A percentile compares a stretch with the other conserved stretches of the same genome.
Evolutionary conservation across 2,329 filamentous ascomycete genomes (phyloP).

Genomic region (Amauroascus niger): DNA sequence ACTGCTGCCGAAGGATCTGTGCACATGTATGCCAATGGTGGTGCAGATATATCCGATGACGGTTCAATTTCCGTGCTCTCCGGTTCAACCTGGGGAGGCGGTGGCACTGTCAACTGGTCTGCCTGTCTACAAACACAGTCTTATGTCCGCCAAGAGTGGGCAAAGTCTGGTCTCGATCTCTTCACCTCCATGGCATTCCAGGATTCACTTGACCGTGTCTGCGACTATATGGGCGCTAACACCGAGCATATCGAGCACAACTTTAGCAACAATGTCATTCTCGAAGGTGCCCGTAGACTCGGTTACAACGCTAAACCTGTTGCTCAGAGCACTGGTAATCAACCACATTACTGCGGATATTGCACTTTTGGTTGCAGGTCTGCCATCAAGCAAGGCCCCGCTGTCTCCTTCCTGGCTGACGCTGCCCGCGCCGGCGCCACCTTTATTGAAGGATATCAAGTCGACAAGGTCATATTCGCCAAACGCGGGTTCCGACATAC

Average conservation of each 20-base stretch:
- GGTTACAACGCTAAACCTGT: slow-evolving; percentile 61
- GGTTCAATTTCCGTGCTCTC: slow-evolving; percentile 52
- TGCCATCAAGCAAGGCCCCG: slow-evolving; percentile 68
- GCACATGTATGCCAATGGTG: slow-evolving; percentile 62
- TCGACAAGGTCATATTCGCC: slow-evolving; percentile 59
- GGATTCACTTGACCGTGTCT: slow-evolving; percentile 68
- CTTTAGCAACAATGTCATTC: slow-evolving; percentile 57
- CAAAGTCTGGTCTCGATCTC: slow-evolving; percentile 56
- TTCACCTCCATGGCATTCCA: slow-evolving; percentile 68
- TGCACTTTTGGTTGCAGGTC: slow-evolving; percentile 52
- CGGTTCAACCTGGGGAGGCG: slow-evolving; percentile 71
- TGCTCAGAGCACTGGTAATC: slow-evolving; percentile 68
- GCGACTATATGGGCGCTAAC: slow-evolving; percentile 65
- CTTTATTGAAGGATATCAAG: slow-evolving; percentile 76
- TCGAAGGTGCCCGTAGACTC: slow-evolving; percentile 64
- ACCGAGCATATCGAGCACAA: slow-evolving; percentile 61
- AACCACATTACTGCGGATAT: slow-evolving; percentile 64
- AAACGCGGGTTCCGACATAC: slow-evolving; percentile 34
- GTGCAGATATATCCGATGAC: slow-evolving; percentile 48
- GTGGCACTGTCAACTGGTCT: slow-evolving; percentile 81
- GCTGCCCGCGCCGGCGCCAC: slow-evolving; percentile 65
- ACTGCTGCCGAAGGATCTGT: slow-evolving; percentile 48
- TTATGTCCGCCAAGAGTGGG: slow-evolving; percentile 74
- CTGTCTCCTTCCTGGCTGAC: slow-evolving; percentile 66
- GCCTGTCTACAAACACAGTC: slow-evolving; percentile 59